phyloP scores from a whole-genome alignment of 495 filamentous ascomycete genomes.

The Xylaria bambusicola region DNA sequence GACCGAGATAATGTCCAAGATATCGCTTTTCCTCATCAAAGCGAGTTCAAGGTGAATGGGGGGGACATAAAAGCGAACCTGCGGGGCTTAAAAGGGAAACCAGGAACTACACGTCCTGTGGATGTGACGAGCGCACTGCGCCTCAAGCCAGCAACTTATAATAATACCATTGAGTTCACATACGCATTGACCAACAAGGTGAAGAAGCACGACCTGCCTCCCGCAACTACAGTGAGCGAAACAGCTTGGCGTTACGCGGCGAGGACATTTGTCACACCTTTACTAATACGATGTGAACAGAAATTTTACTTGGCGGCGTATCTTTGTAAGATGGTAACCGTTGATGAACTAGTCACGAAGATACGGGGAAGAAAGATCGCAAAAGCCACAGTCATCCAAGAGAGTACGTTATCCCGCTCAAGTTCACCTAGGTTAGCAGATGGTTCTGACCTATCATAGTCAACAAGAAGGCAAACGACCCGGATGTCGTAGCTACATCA shows the following conservation, averaged over 20 bases:
- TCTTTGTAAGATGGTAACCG: slow-evolving; percentile 70
- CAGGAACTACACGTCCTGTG: slow-evolving; percentile 87
- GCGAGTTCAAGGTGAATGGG: slow-evolving; percentile 87
- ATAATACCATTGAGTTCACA: slow-evolving; percentile 79
- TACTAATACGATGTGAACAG: slow-evolving; percentile 46
- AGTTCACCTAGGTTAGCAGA: neutral
- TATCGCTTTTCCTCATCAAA: slow-evolving; percentile 85
- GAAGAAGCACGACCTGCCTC: slow-evolving; percentile 17
- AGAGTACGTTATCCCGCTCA: slow-evolving; percentile 59
- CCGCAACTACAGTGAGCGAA: slow-evolving; percentile 30
- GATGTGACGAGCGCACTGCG: slow-evolving; percentile 82
- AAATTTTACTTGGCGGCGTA: slow-evolving; percentile 75
- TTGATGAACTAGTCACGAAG: slow-evolving; percentile 68
- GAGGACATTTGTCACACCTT: slow-evolving; percentile 7
- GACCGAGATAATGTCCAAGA: slow-evolving; percentile 64
- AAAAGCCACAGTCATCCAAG: slow-evolving; percentile 76
- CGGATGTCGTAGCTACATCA: slow-evolving; percentile 85
- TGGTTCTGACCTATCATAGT: slow-evolving; percentile 54
- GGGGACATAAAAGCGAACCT: slow-evolving; percentile 86
- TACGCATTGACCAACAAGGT: slow-evolving; percentile 92
- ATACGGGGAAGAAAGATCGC: slow-evolving; percentile 71
- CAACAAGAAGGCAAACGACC: slow-evolving; percentile 76
- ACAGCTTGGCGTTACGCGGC: slow-evolving; percentile 15
- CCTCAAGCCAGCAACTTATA: slow-evolving; percentile 62
- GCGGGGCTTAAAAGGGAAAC: slow-evolving; percentile 90